Evolutionary conservation across 352 stramenopile genomes (phyloP).

Genomic region (Phytopythium mirpurense): DNA sequence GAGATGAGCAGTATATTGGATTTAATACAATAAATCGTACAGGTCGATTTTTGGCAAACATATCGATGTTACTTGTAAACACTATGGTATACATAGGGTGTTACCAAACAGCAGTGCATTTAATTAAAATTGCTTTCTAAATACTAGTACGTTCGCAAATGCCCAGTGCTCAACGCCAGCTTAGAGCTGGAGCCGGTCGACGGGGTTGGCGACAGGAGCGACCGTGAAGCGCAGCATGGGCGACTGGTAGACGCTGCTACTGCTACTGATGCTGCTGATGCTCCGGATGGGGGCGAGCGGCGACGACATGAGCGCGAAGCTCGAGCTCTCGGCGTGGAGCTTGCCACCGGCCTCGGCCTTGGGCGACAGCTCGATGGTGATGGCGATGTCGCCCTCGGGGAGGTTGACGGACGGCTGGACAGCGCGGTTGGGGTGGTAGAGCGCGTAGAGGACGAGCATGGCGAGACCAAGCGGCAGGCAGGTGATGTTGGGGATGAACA

Average conservation of each 20-base stretch:
- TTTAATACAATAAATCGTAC: too few relatives aligned
- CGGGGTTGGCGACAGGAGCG: background rate
- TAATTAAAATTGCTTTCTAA: too few relatives aligned
- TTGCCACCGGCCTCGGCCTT: constrained; percentile 19
- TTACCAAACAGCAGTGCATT: too few relatives aligned
- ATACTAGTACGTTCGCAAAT: too few relatives aligned
- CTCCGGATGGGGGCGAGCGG: constrained; percentile 17
- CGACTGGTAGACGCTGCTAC: constrained; percentile 1
- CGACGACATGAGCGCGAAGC: constrained; percentile 19
- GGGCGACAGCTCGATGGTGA: constrained; percentile 21
- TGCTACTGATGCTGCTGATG: constrained; percentile 2
- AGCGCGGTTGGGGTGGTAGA: constrained; percentile 31
- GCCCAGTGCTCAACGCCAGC: too few relatives aligned
- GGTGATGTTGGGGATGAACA: constrained; percentile 41
- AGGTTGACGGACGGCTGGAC: constrained; percentile 11
- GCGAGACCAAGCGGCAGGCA: constrained; percentile 28
- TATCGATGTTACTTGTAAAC: too few relatives aligned
- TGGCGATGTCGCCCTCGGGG: constrained; percentile 15
- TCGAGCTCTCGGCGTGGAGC: constrained; percentile 11
- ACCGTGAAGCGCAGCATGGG: background rate
- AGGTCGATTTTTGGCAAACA: too few relatives aligned
- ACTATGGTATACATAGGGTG: too few relatives aligned
- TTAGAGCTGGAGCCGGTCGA: background rate
- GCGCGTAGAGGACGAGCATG: constrained; percentile 32
- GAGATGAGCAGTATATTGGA: too few relatives aligned